Evolutionary conservation across 2,329 filamentous ascomycete genomes (phyloP).

Genomic region (Botryosphaeria dothidea): DNA sequence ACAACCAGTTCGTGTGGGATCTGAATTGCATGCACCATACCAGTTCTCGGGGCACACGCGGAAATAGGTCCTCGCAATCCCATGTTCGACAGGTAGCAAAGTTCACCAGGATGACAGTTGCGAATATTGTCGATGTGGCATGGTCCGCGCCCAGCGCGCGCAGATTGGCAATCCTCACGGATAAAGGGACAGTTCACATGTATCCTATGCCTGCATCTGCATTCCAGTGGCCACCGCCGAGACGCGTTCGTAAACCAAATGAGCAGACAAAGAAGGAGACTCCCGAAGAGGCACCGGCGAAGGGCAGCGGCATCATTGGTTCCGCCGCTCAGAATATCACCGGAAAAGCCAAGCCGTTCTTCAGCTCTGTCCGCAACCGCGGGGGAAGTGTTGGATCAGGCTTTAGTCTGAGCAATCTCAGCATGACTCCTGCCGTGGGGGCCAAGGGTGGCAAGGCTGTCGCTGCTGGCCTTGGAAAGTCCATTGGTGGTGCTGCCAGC

Average conservation of each 20-base stretch:
- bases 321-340: constrained; percentile 43
- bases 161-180: constrained; percentile 84
- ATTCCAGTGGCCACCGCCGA: constrained; percentile 82
- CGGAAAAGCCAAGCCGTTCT: constrained; percentile 43
- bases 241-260: constrained; percentile 37
- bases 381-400: constrained; percentile 27
- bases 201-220: constrained; percentile 81
- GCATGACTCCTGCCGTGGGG: constrained; percentile 42
- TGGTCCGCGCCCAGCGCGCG: constrained; percentile 84
- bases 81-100: constrained; percentile 80
- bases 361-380: constrained; percentile 39
- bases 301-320: constrained; percentile 15
- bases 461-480: constrained; percentile 72
- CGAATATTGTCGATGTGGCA: constrained; percentile 83
- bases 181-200: constrained; percentile 92
- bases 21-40: constrained; percentile 59
- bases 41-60: constrained; percentile 37
- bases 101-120: constrained; percentile 88
- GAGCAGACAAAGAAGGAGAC: constrained; percentile 27
- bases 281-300: not conserved
- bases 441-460: constrained; percentile 72
- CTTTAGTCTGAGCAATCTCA: constrained; percentile 38
- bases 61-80: constrained; percentile 28
- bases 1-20: constrained; percentile 81
- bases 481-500: constrained; percentile 65